Conservation (phyloP, 371 early-diverging fungal genomes). For the Syncephalis fuscata region DNA sequence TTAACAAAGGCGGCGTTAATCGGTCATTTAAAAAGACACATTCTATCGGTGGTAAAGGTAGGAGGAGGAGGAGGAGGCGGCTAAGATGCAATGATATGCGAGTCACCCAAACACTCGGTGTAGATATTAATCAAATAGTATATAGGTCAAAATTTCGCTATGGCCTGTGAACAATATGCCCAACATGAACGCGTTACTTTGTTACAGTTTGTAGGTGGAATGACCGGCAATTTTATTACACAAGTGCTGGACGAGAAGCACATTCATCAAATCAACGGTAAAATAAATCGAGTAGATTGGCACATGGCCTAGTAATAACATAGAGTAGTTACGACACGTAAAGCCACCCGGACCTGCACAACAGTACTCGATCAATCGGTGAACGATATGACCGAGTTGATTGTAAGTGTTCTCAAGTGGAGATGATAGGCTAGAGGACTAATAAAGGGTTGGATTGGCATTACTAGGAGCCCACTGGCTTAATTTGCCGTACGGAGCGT, state of each 20-base stretch:
- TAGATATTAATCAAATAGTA: too few relatives aligned
- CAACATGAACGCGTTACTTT: neutral
- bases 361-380: neutral
- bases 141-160: neutral
- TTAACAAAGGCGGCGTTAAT: neutral
- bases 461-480: neutral
- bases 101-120: too few relatives aligned
- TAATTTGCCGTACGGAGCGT: neutral
- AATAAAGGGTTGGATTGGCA: too few relatives aligned
- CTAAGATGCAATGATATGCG: too few relatives aligned
- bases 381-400: neutral
- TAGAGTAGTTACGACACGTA: neutral
- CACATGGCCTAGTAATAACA: neutral
- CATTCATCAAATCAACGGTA: neutral
- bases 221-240: neutral
- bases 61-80: too few relatives aligned
- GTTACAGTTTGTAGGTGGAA: neutral
- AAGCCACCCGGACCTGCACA: neutral
- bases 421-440: too few relatives aligned
- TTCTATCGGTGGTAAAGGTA: constrained; percentile 1
- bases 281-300: neutral
- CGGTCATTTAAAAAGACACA: neutral
- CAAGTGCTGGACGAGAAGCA: neutral
- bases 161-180: neutral
- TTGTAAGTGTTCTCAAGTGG: too few relatives aligned